Conservation (phyloP, 768 basidiomycete genomes). For the Pleurotus cornucopiae region DNA sequence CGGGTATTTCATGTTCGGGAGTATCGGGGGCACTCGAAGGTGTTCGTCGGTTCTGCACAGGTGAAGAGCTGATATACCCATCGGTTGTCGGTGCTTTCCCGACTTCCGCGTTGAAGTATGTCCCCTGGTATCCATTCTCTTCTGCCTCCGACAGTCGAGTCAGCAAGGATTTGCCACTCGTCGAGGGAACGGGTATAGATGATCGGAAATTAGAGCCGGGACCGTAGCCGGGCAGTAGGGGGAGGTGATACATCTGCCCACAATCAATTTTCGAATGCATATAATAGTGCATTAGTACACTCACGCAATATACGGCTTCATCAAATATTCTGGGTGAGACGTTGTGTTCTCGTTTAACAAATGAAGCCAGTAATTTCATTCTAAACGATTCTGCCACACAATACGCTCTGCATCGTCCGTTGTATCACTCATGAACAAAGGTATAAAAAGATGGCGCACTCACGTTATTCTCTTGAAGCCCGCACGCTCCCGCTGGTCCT, state of each 20-base stretch:
- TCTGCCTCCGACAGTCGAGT: conserved; percentile 81
- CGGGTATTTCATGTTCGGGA: conserved; percentile 9
- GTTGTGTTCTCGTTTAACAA: conserved; percentile 91
- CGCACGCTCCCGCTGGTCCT: conserved; percentile 75
- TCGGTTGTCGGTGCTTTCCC: conserved; percentile 35
- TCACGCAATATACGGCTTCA: conserved; percentile 88
- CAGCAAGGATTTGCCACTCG: conserved; percentile 54
- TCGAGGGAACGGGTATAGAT: conserved; percentile 54
- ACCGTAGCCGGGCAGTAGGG: conserved; percentile 87
- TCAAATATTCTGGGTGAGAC: conserved; percentile 84
- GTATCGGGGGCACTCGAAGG: conserved; percentile 9
- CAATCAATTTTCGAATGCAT: conserved; percentile 8
- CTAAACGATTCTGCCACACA: conserved; percentile 83
- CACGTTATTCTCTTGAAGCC: conserved; percentile 39
- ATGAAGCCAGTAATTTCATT: conserved; percentile 79
- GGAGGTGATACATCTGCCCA: conserved; percentile 82
- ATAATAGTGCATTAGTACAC: conserved; percentile 23
- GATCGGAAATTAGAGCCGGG: conserved; percentile 84
- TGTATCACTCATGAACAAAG: too few relatives aligned
- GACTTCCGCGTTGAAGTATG: conserved; percentile 58
- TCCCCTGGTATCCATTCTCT: conserved; percentile 84
- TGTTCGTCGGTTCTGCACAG: conserved; percentile 25
- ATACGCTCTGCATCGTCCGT: conserved; percentile 72
- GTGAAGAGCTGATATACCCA: conserved; percentile 61
- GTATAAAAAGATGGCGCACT: too few relatives aligned